phyloP scores from a whole-genome alignment of 129 eudicot genomes.

The Tagetes patula region DNA sequence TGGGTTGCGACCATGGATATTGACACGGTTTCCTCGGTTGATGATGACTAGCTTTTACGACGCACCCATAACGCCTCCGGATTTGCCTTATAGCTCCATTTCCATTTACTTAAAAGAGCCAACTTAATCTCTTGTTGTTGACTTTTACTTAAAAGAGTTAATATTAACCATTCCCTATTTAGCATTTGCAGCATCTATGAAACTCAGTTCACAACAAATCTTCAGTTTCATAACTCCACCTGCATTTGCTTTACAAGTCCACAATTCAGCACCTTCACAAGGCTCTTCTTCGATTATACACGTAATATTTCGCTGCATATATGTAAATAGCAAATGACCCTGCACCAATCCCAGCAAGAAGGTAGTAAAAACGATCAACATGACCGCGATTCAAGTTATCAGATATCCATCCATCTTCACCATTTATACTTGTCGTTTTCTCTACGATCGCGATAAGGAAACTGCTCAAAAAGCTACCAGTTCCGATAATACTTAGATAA shows the following conservation, averaged over 20 bases:
- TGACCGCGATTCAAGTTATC: constrained; percentile 56
- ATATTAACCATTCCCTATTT: neutral
- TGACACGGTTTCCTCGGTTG: too few species aligned
- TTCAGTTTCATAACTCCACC: neutral
- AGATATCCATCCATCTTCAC: constrained; percentile 51
- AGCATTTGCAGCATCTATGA: neutral
- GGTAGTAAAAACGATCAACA: constrained; percentile 61
- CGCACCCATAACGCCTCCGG: too few species aligned
- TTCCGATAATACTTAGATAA: constrained; percentile 51
- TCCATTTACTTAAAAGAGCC: too few species aligned
- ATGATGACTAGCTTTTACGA: too few species aligned
- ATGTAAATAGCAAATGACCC: constrained; percentile 35
- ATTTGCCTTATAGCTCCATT: too few species aligned
- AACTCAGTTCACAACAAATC: neutral
- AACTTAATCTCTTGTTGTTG: too few species aligned
- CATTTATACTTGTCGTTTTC: constrained; percentile 34
- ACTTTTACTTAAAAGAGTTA: too few species aligned
- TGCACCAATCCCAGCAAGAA: constrained; percentile 52
- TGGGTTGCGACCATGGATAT: too few species aligned
- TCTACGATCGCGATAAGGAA: constrained; percentile 44
- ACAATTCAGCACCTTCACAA: constrained; percentile 8
- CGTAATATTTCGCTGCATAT: constrained; percentile 45
- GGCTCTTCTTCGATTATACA: constrained; percentile 20
- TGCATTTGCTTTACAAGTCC: neutral
- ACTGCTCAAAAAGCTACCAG: constrained; percentile 64